Evolutionary conservation across 176 grass and related monocot species (phyloP).

Genomic region (Oryza glumipatula): DNA sequence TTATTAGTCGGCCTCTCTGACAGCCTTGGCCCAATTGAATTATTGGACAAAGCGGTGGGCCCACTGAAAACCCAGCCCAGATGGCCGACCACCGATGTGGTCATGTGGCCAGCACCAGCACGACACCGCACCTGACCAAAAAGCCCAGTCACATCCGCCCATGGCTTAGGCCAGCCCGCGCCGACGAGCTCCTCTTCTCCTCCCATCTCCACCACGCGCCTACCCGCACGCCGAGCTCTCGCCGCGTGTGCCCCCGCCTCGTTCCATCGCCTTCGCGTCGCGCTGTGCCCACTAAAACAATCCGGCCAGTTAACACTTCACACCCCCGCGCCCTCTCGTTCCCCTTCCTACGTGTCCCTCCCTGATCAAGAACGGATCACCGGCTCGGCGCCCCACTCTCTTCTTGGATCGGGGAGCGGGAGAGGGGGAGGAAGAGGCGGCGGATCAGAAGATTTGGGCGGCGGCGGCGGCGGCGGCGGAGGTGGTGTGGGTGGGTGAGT

Average conservation of each 20-base stretch:
- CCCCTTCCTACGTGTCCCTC: slow-evolving; percentile 6
- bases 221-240: background rate
- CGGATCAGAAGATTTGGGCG: slow-evolving; percentile 33
- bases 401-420: slow-evolving; percentile 17
- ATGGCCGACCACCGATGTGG: background rate
- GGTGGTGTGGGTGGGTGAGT: background rate
- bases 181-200: background rate
- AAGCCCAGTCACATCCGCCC: background rate
- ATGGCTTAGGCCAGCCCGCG: background rate
- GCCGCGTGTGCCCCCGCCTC: slow-evolving; percentile 27
- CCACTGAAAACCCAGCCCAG: background rate
- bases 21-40: too few species aligned
- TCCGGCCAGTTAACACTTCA: background rate
- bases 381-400: background rate
- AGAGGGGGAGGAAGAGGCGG: background rate
- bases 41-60: background rate
- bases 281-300: background rate
- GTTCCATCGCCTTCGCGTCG: background rate
- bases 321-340: too few species aligned
- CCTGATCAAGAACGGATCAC: slow-evolving; percentile 6
- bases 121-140: too few species aligned
- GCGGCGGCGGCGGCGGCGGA: background rate
- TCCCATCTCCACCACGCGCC: too few species aligned
- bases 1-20: too few species aligned
- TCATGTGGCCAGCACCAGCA: background rate